These are phyloP conservation scores for Alisma plantagoaquatica DNA, from an alignment of 106 monocot species.

Conservation along the genomic window DNA sequence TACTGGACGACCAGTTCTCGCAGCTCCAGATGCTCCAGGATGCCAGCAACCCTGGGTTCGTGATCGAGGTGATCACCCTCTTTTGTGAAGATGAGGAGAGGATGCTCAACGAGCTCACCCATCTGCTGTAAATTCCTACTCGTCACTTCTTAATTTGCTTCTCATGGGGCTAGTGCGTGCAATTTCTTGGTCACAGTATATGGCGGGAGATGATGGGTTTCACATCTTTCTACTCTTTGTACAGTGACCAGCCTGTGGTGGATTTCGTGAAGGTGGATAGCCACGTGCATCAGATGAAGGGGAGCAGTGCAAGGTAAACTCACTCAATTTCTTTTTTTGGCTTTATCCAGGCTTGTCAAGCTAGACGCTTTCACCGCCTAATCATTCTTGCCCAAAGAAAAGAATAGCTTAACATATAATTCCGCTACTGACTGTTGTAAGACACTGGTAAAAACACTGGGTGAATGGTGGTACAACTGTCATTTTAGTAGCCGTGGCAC, in stretches of 20 bases:
- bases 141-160: no score
- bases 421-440: no score
- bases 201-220: no score
- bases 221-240: no score
- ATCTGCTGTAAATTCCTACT: constrained; percentile 28
- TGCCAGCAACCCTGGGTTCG: constrained; percentile 36
- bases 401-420: no score
- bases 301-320: constrained; percentile 64
- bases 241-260: constrained; percentile 34
- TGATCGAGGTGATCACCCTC: constrained; percentile 46
- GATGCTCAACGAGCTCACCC: constrained; percentile 30
- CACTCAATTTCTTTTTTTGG: neutral
- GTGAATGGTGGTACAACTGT: no score
- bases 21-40: constrained; percentile 61
- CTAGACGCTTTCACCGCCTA: neutral
- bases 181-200: no score
- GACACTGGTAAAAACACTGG: no score
- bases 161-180: no score
- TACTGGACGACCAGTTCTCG: constrained; percentile 49
- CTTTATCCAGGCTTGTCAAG: no score
- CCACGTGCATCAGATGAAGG: constrained; percentile 59
- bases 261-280: constrained; percentile 41
- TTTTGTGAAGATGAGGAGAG: constrained; percentile 59
- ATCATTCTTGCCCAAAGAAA: no score
- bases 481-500: no score